Conservation (phyloP, 2,329 filamentous ascomycete species). For the Madurella fahalii region DNA sequence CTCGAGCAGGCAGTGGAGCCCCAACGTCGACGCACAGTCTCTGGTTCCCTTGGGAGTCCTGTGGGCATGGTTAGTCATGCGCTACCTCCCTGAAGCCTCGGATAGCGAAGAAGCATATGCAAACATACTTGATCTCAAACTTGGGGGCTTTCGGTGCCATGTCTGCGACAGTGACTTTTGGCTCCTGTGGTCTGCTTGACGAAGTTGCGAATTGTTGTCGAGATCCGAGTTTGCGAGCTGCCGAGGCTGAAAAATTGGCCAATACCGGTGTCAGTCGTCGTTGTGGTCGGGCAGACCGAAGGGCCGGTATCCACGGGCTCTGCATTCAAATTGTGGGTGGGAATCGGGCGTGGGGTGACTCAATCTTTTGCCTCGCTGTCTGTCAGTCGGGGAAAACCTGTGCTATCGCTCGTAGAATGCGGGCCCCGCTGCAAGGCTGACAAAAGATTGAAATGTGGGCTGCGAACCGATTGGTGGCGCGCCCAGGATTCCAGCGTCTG, state of each 20-base stretch:
- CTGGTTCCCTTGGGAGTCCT: conserved; percentile 78
- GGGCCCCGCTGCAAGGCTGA: conserved; percentile 18
- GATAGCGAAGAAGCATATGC: background rate
- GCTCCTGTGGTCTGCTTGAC: conserved; percentile 3
- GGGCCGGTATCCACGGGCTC: conserved; percentile 19
- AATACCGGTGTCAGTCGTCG: conserved; percentile 13
- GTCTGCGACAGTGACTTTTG: conserved; percentile 7
- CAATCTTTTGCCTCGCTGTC: conserved; percentile 14
- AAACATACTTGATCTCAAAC: conserved; percentile 22
- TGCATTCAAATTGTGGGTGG: conserved; percentile 23
- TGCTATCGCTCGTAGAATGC: conserved; percentile 3
- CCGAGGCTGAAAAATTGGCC: conserved; percentile 1
- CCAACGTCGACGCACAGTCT: conserved; percentile 41
- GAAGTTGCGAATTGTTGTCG: conserved; percentile 7
- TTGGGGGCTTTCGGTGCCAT: conserved; percentile 23
- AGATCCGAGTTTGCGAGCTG: conserved; percentile 2
- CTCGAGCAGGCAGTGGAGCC: background rate
- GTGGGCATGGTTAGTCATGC: conserved; percentile 31
- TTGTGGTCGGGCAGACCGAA: conserved; percentile 23
- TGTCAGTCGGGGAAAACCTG: conserved; percentile 13
- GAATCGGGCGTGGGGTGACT: conserved; percentile 21
- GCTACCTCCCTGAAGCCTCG: background rate
- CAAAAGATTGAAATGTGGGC: background rate
- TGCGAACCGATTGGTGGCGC: background rate
- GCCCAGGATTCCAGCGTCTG: background rate